Percentiles rank a stretch among this genome's conserved stretches.
phyloP scores from a whole-genome alignment of 768 basidiomycete genomes.

The Mrakia hoshinonis region DNA sequence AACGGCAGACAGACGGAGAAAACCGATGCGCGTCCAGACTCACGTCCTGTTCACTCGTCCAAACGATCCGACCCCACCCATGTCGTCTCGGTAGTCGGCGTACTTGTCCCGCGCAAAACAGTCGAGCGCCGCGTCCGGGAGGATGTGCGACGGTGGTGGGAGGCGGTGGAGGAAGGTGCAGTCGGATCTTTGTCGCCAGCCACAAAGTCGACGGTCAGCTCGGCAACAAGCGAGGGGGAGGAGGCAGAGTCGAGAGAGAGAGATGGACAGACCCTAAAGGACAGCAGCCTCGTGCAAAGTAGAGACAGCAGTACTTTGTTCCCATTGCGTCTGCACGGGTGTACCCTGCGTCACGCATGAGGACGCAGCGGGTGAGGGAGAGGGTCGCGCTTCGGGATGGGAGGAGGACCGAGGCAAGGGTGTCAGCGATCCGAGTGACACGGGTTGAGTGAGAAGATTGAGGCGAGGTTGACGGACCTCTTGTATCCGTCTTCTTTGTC shows the following conservation, averaged over 20 bases:
- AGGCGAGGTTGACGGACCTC: constrained; percentile 59
- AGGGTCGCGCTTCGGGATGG: constrained; percentile 66
- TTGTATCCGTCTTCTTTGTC: constrained; percentile 95
- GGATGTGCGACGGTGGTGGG: constrained; percentile 56
- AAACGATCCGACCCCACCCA: constrained; percentile 98
- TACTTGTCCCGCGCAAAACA: constrained; percentile 97
- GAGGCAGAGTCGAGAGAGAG: background rate
- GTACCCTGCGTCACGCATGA: constrained; percentile 79
- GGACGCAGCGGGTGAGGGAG: constrained; percentile 82
- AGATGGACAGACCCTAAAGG: constrained; percentile 59
- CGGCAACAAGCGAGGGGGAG: background rate
- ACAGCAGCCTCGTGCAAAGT: constrained; percentile 93
- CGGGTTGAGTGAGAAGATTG: background rate
- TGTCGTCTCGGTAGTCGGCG: constrained; percentile 93
- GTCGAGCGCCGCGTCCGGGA: constrained; percentile 89
- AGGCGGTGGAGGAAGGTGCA: constrained; percentile 91
- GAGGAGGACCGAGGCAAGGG: background rate
- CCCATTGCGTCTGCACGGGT: constrained; percentile 92
- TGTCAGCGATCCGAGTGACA: background rate
- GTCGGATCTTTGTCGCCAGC: constrained; percentile 50
- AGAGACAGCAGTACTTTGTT: constrained; percentile 86
- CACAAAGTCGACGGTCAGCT: background rate
- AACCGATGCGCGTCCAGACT: no score
- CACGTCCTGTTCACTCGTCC: constrained; percentile 79
- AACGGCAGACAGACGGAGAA: no score